These are phyloP conservation scores for Neckera pumila DNA, from an alignment of 225 moss, liverwort and hornwort species.

Conservation along the genomic window DNA sequence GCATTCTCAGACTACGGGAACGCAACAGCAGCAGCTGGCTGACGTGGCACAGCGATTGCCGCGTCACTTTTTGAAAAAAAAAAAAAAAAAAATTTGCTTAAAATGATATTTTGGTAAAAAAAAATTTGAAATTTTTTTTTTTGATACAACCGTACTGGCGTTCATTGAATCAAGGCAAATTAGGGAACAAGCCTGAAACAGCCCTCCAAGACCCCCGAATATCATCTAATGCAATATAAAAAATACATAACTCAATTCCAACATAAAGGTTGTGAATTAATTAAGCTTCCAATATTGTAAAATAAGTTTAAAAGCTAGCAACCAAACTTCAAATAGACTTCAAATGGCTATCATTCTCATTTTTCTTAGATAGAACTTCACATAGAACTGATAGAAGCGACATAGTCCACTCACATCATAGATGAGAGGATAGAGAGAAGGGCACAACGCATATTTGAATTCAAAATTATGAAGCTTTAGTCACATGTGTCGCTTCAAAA, in stretches of 20 bases:
- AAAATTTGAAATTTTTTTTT: no score
- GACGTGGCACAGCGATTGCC: no score
- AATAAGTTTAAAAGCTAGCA: neutral
- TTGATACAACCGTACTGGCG: no score
- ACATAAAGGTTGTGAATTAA: neutral
- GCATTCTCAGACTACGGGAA: no score
- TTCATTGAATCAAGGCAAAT: no score
- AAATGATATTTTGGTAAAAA: no score
- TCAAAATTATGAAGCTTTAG: neutral
- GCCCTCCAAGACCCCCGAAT: no score
- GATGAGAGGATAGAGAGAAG: neutral
- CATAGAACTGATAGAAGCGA: fast-evolving
- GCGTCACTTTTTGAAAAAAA: no score
- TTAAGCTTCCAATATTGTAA: neutral
- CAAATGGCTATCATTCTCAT: neutral
- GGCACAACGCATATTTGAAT: neutral
- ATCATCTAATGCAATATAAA: no score
- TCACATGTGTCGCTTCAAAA: neutral
- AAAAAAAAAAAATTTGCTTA: no score
- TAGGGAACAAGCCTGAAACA: no score
- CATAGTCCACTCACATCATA: neutral
- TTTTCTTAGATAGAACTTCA: neutral
- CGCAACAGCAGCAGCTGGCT: no score
- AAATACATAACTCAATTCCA: neutral
- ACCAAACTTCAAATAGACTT: neutral